Evolutionary conservation across 495 filamentous ascomycete species (phyloP), one percentile per base, ranked within the genome.

Genomic region (Letharia columbiana): DNA sequence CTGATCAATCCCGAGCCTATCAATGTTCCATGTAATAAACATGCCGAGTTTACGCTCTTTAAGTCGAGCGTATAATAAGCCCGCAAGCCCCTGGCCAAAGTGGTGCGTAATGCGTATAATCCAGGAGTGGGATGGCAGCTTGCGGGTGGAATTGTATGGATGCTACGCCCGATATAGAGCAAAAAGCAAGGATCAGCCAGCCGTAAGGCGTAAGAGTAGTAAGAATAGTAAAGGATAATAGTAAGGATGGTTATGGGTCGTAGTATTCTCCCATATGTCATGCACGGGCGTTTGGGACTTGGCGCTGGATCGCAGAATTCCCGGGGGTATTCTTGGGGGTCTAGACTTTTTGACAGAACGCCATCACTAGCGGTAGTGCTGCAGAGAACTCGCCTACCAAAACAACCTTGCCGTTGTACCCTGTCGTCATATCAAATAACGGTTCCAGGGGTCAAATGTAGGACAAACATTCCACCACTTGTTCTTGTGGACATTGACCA

Each of bases 251-350:
- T 28, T 28, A 28, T 28, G 23, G 23, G 23, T 28, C 23, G 23
- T 28, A 28, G 23, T 28, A 28, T 28, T 28, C 1, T 31, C 23
- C 47, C 28, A 56, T 17, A 57, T 57, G 54, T 57, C 54, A 57
- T 57, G 54, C 54, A 57, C 54, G 54, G 54, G 54, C 54, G 54
- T 57, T 57, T 57, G 54, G 54, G 33, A 57, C 31, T 57, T 57
- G 54, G 54, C 54, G 33, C 54, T n/a, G 49, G 23, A 54, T 54
- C 10, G 49, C 49, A 12, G 23, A 54, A 33, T 56, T 35, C 52
- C 54, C 31, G 54, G 54, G 33, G 5, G 33, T 1, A 35, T 35
- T 17, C 28, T 56, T 13, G 52, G 39, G 5, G 54, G 54, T 57
- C 54, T 57, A 57, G 54, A 57, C 52, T 57, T 57, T 56, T 17